Evolutionary conservation across 176 grass and related monocot genomes (phyloP).

Genomic region (Zoysia japonica): DNA sequence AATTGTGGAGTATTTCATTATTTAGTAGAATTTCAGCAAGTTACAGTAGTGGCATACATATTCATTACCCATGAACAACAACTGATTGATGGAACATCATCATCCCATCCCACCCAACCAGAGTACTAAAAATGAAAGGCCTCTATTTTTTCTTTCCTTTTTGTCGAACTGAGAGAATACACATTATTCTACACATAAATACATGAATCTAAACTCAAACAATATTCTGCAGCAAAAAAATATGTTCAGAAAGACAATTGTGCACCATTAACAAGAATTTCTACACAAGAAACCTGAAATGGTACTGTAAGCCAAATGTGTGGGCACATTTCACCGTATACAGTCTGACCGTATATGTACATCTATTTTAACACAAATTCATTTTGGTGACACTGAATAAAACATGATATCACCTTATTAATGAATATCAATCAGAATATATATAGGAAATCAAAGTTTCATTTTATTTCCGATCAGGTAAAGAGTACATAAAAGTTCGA

Average conservation of each 20-base stretch:
- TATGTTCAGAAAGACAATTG: not conserved
- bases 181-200: constrained; percentile 15
- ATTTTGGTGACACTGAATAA: not conserved
- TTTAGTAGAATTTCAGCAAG: too few relatives aligned
- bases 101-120: too few relatives aligned
- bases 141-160: not conserved
- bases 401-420: not conserved
- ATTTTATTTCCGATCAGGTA: not conserved
- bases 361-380: not conserved
- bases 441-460: not conserved
- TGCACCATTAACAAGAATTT: constrained; percentile 37
- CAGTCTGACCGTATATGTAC: not conserved
- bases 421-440: not conserved
- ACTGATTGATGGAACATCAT: not conserved
- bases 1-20: too few relatives aligned
- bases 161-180: not conserved
- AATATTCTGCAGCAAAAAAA: not conserved
- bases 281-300: not conserved
- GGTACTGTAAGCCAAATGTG: not conserved
- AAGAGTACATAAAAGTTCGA: constrained; percentile 10
- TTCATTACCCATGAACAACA: not conserved
- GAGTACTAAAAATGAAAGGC: not conserved
- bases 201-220: not conserved
- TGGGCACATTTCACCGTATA: not conserved
- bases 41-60: too few relatives aligned